Base-by-base conservation (phyloP, 1,139 yeast genomes). In the Debaryomycetaceae sp. region DNA sequence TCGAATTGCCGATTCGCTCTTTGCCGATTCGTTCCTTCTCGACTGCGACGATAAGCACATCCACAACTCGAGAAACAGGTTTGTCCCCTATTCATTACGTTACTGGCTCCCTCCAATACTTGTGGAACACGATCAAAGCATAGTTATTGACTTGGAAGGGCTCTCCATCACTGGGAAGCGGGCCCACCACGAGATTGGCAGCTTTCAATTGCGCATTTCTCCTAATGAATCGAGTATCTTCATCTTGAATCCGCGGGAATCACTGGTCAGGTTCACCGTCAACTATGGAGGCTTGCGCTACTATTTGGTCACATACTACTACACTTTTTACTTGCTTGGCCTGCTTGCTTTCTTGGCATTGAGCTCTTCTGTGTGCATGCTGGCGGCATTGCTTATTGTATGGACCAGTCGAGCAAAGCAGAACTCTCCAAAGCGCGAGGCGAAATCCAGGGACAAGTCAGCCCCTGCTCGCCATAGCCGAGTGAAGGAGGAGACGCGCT, bases 241-340 rank as follows among this genome's bases (percentile, higher is more conserved):
- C 14, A 13, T 16, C 3, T 16, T 25, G 13, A 31, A 38, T 25
- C 39, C 38, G 13, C 38, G 36, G 20, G 18, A 31, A 3, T 33
- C 37, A 6, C 36, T 25, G 15, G 23, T 41, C 15, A 35, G 31
- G 28, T 36, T 39, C 26, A 33, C 28, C 20, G 28, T 32, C 8
- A 36, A 33, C 20, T 35, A 28, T 24, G 33, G 30, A 2, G 87
- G 87, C 0, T 47, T 78, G 28, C 53, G 82, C 22, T 74, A 66
- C 46, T 67, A 73, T 35, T 45, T 79, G 45, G 67, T 64, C 31
- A 56, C 65, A 28, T 69, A 73, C 44, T 68, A 66, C 32, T 43
- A 55, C 12, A 31, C 58, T 1, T 62, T 71, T 29, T 62, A 73
- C 33, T n/a, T 68, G 2, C 23, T 68, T 7, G 85, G 83, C 1